Evolutionary conservation across 164 flowering plant genomes (phyloP).

Genomic region (Magnolia changhungtana): DNA sequence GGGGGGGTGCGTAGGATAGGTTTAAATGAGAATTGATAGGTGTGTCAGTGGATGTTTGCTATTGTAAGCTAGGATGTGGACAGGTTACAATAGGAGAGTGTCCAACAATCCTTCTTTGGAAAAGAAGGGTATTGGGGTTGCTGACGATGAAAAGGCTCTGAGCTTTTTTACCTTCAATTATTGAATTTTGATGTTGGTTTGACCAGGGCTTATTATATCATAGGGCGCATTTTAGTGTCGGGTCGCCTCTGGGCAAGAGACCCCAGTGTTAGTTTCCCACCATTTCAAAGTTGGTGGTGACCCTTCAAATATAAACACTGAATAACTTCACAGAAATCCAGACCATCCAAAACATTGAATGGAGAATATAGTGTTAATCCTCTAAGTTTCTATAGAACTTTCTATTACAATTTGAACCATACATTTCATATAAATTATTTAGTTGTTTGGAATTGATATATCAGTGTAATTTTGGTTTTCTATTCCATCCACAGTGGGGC

Average conservation of each 20-base stretch:
- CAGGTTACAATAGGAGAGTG: neutral
- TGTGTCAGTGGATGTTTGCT: neutral
- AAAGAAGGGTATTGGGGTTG: neutral
- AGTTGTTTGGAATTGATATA: too few relatives aligned
- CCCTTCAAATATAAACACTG: constrained; percentile 30
- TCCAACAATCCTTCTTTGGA: neutral
- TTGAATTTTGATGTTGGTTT: constrained; percentile 16
- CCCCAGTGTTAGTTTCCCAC: too few relatives aligned
- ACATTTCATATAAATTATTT: too few relatives aligned
- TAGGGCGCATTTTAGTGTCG: constrained; percentile 34
- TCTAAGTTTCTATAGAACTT: too few relatives aligned
- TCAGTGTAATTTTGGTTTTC: too few relatives aligned
- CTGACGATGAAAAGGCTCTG: neutral
- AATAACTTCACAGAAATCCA: constrained; percentile 4
- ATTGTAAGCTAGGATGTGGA: neutral
- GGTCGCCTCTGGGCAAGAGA: constrained; percentile 35
- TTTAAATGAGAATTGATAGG: neutral
- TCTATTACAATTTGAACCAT: too few relatives aligned
- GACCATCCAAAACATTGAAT: constrained; percentile 2
- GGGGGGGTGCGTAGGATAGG: neutral
- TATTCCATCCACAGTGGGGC: too few relatives aligned
- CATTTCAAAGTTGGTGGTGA: too few relatives aligned
- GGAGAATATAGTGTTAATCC: neutral
- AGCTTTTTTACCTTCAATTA: constrained; percentile 14
- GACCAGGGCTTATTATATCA: neutral